Conservation (phyloP, 2,329 filamentous ascomycete genomes). For the Karstenula rhodostoma region DNA sequence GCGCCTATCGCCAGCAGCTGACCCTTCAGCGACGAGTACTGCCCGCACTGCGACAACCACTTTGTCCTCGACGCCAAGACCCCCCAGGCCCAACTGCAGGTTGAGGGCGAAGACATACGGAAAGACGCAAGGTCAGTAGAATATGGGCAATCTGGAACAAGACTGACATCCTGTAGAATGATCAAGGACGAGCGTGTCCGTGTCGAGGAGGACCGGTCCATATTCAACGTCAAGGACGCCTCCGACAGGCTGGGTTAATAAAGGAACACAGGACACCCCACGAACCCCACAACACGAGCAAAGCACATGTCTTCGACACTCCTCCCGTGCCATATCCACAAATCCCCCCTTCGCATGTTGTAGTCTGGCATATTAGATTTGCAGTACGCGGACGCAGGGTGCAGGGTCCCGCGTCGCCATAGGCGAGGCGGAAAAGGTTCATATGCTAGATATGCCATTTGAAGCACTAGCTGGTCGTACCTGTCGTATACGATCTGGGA, state of each 20-base stretch:
- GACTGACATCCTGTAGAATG: constrained; percentile 65
- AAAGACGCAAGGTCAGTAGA: constrained; percentile 71
- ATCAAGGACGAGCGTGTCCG: constrained; percentile 86
- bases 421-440: constrained; percentile 3
- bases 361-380: background rate
- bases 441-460: constrained; percentile 38
- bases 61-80: constrained; percentile 90
- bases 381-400: background rate
- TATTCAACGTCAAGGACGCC: constrained; percentile 79
- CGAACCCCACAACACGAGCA: background rate
- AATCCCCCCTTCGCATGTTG: background rate
- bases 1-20: too few species aligned
- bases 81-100: constrained; percentile 80
- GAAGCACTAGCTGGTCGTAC: constrained; percentile 33
- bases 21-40: constrained; percentile 97
- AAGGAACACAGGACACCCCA: background rate
- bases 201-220: constrained; percentile 66
- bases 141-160: background rate
- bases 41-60: constrained; percentile 98
- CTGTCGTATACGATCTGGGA: constrained; percentile 40
- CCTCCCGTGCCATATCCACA: background rate
- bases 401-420: constrained; percentile 2
- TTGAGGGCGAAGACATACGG: constrained; percentile 91
- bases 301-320: background rate
- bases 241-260: constrained; percentile 75